Conservation (phyloP, 352 stramenopile genomes). For the Pythium folliculosum region DNA sequence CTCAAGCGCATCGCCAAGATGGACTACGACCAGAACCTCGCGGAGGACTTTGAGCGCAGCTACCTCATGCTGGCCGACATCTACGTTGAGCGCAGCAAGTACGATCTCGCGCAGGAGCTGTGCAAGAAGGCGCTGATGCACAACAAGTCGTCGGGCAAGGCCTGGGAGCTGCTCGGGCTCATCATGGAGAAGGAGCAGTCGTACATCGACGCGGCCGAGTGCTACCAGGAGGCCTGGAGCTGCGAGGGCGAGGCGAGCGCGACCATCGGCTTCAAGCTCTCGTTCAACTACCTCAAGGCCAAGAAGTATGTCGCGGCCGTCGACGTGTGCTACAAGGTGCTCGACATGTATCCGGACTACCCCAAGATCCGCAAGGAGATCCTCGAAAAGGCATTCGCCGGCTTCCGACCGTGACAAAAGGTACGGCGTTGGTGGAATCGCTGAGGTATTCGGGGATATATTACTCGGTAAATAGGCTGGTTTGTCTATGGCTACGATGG, state of each 20-base stretch:
- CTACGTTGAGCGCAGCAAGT: slow-evolving; percentile 91
- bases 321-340: slow-evolving; percentile 92
- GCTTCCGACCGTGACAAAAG: slow-evolving; percentile 73
- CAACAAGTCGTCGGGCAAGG: slow-evolving; percentile 91
- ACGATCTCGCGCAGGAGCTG: slow-evolving; percentile 92
- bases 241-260: slow-evolving; percentile 86
- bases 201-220: slow-evolving; percentile 92
- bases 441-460: no score
- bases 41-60: slow-evolving; percentile 93
- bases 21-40: slow-evolving; percentile 83
- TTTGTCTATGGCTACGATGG: no score
- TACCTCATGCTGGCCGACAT: slow-evolving; percentile 94
- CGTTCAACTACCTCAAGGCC: slow-evolving; percentile 96
- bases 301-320: slow-evolving; percentile 90
- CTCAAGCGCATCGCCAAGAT: slow-evolving; percentile 96
- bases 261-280: slow-evolving; percentile 93
- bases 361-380: slow-evolving; percentile 95
- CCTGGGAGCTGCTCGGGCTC: slow-evolving; percentile 92
- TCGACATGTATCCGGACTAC: slow-evolving; percentile 94
- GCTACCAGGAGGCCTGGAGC: slow-evolving; percentile 90
- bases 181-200: slow-evolving; percentile 95
- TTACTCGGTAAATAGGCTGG: no score
- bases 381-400: slow-evolving; percentile 88
- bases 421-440: no score
- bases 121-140: slow-evolving; percentile 92